Evolutionary conservation across 352 stramenopile species (phyloP), one percentile per base, ranked within the genome.

Genomic region (Phytophthora aleatoria): DNA sequence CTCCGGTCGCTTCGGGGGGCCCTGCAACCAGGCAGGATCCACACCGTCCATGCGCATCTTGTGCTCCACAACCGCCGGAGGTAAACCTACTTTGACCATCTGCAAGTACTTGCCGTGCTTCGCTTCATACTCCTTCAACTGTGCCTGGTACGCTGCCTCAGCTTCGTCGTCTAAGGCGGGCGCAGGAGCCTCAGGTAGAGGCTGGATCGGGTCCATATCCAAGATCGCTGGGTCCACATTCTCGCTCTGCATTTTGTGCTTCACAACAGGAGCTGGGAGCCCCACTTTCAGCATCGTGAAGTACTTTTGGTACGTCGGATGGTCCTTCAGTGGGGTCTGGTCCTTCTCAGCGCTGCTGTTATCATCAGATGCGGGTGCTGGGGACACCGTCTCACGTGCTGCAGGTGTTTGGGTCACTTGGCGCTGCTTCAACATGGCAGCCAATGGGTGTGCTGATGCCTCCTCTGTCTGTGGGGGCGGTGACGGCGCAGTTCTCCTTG

Each of bases 201-300:
- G 77, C 50, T 90, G 79, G 33, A 72, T 79, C 5, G 82, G 83
- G 50, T 92, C 81, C 38, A 85, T 73, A 20, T 92, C 84, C 43
- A 95, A 58, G 8, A 93, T 57, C 11, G 69, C 20, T 1, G 83
- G 82, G 38, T 95, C 83, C 2, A 89, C 65, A 13, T 76, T 79
- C 28, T 91, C 85, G 24, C 70, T 76, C 50, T 82, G 74, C 85
- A 95, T 94, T 35, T 87, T 87, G 60, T 92, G 82, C 65, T 92
- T 81, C 1, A 94, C 85, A 6, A 91, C 79, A 36, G 85, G 71
- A 30, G 63, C 27, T 9, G 85, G 76, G 2, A 89, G 76, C 0
- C 87, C 87, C 15, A 95, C 85, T 63, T 85, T 90, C 12, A 94
- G 67, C 80, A 95, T 91, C 58, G 80, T 91, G 57, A 95, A 94